phyloP scores from a whole-genome alignment of 2,329 filamentous ascomycete species.

The Beauveria sp. region DNA sequence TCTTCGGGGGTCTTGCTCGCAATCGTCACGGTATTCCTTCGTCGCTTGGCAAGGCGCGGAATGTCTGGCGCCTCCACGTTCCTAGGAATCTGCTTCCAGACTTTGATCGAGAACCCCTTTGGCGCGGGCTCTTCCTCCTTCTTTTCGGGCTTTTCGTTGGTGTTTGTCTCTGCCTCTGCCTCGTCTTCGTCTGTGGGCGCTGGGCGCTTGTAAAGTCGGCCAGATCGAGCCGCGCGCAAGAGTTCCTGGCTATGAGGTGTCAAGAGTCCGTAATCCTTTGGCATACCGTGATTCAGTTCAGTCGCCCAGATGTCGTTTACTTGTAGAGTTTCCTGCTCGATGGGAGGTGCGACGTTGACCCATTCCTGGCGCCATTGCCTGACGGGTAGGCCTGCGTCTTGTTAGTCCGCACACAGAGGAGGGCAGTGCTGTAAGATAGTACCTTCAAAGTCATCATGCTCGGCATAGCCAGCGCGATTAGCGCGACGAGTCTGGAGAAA shows the following conservation, averaged over 20 bases:
- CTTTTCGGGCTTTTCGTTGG: conserved; percentile 47
- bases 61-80: conserved; percentile 45
- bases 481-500: conserved; percentile 45
- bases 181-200: conserved; percentile 55
- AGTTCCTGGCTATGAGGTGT: conserved; percentile 75
- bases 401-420: neutral
- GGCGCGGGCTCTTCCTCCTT: conserved; percentile 53
- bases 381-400: conserved; percentile 64
- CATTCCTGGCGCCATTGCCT: conserved; percentile 78
- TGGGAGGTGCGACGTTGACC: conserved; percentile 60
- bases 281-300: conserved; percentile 74
- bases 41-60: conserved; percentile 53
- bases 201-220: conserved; percentile 66
- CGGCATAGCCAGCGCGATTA: conserved; percentile 46
- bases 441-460: conserved; percentile 57
- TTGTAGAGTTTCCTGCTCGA: conserved; percentile 54
- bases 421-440: conserved; percentile 11
- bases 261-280: conserved; percentile 72
- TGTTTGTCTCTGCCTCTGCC: conserved; percentile 37
- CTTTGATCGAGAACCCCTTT: conserved; percentile 46
- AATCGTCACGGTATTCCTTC: conserved; percentile 53
- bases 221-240: conserved; percentile 71
- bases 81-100: conserved; percentile 56
- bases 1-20: conserved; percentile 43
- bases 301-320: conserved; percentile 62